Conservation (phyloP, 371 early-diverging fungal species). For the Lichtheimia ornata region DNA sequence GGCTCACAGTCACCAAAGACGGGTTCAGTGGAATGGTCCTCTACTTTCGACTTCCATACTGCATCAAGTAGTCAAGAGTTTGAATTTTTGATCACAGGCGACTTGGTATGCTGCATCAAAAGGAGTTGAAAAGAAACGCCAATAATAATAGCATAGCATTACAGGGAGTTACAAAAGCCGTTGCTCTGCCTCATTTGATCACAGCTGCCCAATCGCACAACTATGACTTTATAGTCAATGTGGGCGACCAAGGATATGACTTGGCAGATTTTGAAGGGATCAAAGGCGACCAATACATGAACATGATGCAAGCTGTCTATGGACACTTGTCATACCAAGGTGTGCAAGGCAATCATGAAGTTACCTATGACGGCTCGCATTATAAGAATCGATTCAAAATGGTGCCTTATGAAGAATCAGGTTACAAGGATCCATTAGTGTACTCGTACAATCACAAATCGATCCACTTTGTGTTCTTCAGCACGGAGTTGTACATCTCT, state of each 20-base stretch:
- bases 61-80: slow-evolving; percentile 27
- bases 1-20: slow-evolving; percentile 19
- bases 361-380: slow-evolving; percentile 41
- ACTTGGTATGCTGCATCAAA: slow-evolving; percentile 30
- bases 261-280: slow-evolving; percentile 43
- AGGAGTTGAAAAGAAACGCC: not conserved
- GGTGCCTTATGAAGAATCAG: slow-evolving; percentile 38
- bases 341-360: slow-evolving; percentile 45
- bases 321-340: slow-evolving; percentile 42
- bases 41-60: slow-evolving; percentile 41
- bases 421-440: slow-evolving; percentile 31
- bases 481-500: slow-evolving; percentile 41
- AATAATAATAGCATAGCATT: not conserved
- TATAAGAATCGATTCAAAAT: slow-evolving; percentile 42
- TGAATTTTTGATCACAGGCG: slow-evolving; percentile 42
- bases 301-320: slow-evolving; percentile 38
- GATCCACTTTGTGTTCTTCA: slow-evolving; percentile 42
- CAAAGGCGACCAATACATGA: slow-evolving; percentile 49
- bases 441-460: slow-evolving; percentile 49
- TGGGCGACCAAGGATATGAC: slow-evolving; percentile 45
- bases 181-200: slow-evolving; percentile 32
- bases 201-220: slow-evolving; percentile 30
- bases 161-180: slow-evolving; percentile 44
- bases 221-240: slow-evolving; percentile 42
- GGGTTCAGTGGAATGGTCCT: slow-evolving; percentile 18